Evolutionary conservation across 306 rosid genomes (phyloP), one percentile per base, ranked within the genome.

Genomic region (Trifolium dubium): DNA sequence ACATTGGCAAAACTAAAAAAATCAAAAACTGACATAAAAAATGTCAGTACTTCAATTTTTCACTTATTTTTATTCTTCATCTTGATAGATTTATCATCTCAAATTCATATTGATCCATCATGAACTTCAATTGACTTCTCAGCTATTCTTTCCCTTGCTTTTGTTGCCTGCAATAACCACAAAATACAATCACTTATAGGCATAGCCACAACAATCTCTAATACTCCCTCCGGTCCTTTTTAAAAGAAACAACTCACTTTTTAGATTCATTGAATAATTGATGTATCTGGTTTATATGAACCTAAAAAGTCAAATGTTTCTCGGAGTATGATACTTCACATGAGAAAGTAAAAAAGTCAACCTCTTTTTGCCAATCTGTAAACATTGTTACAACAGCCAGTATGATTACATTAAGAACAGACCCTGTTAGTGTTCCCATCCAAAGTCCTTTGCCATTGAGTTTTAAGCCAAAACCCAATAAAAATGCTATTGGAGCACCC

Each of bases 351-450:
- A 49, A 49, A 49, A 14, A 5, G 9, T n/a, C 7, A 14, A 49
- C 63, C 63, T 56, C 35, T 56, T 56, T 56, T 3, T 56, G n/a
- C 85, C 87, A 84, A 81, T 84, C 78, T 68, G 74, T 80, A 8
- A 68, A 55, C 23, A 47, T 46, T 35, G 77, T 80, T 14, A 83
- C 77, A 39, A 65, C 55, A 69, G 72, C 35, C 2, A 80, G 68
- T 10, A 77, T 66, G 63, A 73, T 69, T 6, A 69, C 79, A 67
- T 67, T 79, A 28, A 75, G 19, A 32, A 41, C 0, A 11, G 87
- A 76, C 1, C 87, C 87, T 34, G 82, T 65, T 13, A 83, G 60
- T 10, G 50, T 44, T 70, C 87, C 87, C 53, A 79, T 76, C 86
- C 86, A 83, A 0, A 83, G 82, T 60, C 86, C 86, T 58, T 75